Evolutionary conservation across 1,284 basidiomycete species (phyloP), one percentile per base, ranked within the genome.

Genomic region (Puccinia horiana): DNA sequence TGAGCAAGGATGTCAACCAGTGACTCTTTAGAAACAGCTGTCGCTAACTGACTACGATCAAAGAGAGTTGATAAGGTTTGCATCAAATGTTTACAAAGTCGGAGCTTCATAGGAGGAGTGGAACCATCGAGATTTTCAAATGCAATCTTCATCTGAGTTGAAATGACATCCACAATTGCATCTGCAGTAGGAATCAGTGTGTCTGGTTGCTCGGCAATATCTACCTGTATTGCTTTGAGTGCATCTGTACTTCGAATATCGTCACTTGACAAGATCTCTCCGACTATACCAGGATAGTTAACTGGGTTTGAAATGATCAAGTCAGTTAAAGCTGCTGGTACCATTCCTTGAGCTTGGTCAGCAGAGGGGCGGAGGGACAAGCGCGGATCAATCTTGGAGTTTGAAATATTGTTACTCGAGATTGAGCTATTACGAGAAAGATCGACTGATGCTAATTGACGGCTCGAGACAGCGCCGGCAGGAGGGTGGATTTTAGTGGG

Each of bases 1-100:
- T 96, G 94, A 85, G 94, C 93, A 76, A 97, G 88, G 26, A 98
- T 88, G 11, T 91, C 90, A 5, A 92, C 92, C 83, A 96, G 87
- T 78, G 92, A 93, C 75, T 93, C 91, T 52, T 93, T 91, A 0
- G 93, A 93, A 76, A 95, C 86, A 5, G 93, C 93, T 86, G 94
- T 92, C 8, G 93, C 92, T 54, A 96, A 89, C 83, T 93, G 90
- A 32, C 91, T 87, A 86, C 95, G 93, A 85, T 96, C 94, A 85
- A 94, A 95, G 86, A 95, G 95, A 42, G 93, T 93, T 85, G 95
- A 94, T 44, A 96, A 90, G 0, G 95, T 95, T 87, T 97, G 95
- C 85, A 98, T 96, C 76, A 98, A 90, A 87, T 97, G 96, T 87
- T 98, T 98, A 77, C 95, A 94, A 12, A 98, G 89, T 63, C 96